Evolutionary conservation across 495 filamentous ascomycete genomes (phyloP).

Genomic region (Daldinia vernicosa): DNA sequence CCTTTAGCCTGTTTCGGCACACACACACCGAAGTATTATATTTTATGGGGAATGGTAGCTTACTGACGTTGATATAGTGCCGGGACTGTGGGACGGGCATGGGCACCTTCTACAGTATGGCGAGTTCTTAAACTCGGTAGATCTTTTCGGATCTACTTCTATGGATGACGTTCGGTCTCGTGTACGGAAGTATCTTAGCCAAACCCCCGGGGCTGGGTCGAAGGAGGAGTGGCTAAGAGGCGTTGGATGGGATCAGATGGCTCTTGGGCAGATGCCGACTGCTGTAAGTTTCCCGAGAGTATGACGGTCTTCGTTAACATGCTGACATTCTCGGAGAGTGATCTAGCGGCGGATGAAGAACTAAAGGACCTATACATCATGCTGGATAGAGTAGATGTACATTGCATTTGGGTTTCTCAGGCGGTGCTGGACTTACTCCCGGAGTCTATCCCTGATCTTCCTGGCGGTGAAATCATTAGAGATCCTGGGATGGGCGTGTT

Average conservation of each 20-base stretch:
- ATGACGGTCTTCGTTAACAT: constrained; percentile 3
- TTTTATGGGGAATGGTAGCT: not conserved
- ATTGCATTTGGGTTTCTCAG: constrained; percentile 70
- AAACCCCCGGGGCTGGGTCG: constrained; percentile 53
- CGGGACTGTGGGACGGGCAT: constrained; percentile 72
- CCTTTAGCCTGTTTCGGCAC: no score
- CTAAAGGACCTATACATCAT: constrained; percentile 67
- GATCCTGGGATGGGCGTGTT: constrained; percentile 70
- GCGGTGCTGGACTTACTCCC: constrained; percentile 65
- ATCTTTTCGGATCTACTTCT: constrained; percentile 64
- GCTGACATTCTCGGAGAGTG: constrained; percentile 49
- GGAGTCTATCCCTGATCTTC: constrained; percentile 58
- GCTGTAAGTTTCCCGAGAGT: constrained; percentile 57
- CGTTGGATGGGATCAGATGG: constrained; percentile 71
- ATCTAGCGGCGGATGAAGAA: constrained; percentile 59
- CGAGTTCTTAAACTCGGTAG: constrained; percentile 68
- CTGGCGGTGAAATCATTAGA: constrained; percentile 66
- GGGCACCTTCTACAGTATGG: constrained; percentile 70
- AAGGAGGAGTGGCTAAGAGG: constrained; percentile 66
- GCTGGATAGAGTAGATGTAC: constrained; percentile 72
- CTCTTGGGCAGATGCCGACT: constrained; percentile 68
- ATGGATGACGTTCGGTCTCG: constrained; percentile 58
- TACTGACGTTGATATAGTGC: constrained; percentile 43
- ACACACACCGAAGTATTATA: no score
- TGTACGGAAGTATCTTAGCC: constrained; percentile 56